Percentiles rank a stretch among this genome's conserved stretches.
These are phyloP conservation scores for Picochlorum sp. DNA, from an alignment of 139 green algal genomes.

Conservation along the genomic window DNA sequence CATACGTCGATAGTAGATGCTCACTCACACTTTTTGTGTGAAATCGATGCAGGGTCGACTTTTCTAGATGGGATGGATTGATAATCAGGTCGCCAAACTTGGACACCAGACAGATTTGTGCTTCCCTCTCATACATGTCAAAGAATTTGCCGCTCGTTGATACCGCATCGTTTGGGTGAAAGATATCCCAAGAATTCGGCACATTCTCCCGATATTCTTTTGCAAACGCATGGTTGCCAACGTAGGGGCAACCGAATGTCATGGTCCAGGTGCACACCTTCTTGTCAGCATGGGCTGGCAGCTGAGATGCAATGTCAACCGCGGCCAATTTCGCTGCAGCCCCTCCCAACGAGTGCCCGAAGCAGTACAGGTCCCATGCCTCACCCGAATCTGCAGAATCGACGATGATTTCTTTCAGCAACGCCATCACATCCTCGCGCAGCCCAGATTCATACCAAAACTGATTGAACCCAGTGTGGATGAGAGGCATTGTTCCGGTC, in stretches of 20 bases:
- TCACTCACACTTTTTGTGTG: too few relatives aligned
- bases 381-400: background rate
- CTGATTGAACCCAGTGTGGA: constrained; percentile 13
- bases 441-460: constrained; percentile 10
- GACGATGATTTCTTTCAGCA: background rate
- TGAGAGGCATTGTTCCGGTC: constrained; percentile 15
- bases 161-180: too few relatives aligned
- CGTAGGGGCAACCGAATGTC: constrained; percentile 40
- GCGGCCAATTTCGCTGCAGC: background rate
- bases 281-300: too few relatives aligned
- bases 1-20: too few relatives aligned
- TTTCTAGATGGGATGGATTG: too few relatives aligned
- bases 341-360: constrained; percentile 1
- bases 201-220: constrained; percentile 26
- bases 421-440: constrained; percentile 4
- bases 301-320: background rate
- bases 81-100: too few relatives aligned
- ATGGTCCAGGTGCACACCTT: constrained; percentile 1
- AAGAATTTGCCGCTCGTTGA: too few relatives aligned
- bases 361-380: background rate
- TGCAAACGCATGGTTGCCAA: constrained; percentile 47
- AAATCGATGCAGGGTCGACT: too few relatives aligned
- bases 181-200: background rate
- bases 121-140: too few relatives aligned
- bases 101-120: too few relatives aligned